Evolutionary conservation across 139 green algal species (phyloP), one percentile per base, ranked within the genome.

Genomic region (Coelastrella sp.): DNA sequence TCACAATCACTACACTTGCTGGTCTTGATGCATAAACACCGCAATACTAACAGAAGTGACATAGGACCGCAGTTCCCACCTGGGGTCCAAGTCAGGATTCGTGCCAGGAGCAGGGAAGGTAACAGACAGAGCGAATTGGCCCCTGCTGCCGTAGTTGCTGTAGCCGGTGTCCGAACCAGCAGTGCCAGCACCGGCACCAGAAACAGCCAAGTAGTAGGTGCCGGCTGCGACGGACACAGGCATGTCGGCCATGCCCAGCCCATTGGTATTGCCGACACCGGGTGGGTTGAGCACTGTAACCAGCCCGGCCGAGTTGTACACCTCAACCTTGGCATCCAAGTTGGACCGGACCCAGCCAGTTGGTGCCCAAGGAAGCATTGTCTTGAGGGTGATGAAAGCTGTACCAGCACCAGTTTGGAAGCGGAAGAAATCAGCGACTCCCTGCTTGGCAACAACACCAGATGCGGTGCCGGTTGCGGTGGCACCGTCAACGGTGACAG

Each of bases 141-240:
- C 75, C 35, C 43, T 40, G 13, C 19, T 71, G 8, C 23, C 75
- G 23, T 82, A 82, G 4, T 17, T 69, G 35, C 40, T 66, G 48
- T 67, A 80, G 45, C 72, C 72, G 8, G 43, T 63, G 34, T 45
- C 66, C 13, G n/a, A 43, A 7, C 34, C 30, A 2, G 45, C 35
- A 1, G 32, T 17, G 13, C 48, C 32, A 66, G 30, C 9, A 21
- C 72, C 72, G 25, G 72, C 72, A 32, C 45, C 72, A 21, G 45
- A 23, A 8, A 80, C 72, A 23, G 30, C 45, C 72, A 80, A 13
- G 51, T 67, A 67, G 48, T 80, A 80, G n/a, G 38, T 35, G 13
- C 72, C 72, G 0, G 51, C 21, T 21, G 72, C 45, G 25, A 79
- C 41, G 0, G n/a, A 63, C 21, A 79, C 43, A 35, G 71, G 8